These are phyloP conservation scores for Colletotrichum eleusines DNA, from an alignment of 2,329 filamentous ascomycete genomes.

Conservation along the genomic window DNA sequence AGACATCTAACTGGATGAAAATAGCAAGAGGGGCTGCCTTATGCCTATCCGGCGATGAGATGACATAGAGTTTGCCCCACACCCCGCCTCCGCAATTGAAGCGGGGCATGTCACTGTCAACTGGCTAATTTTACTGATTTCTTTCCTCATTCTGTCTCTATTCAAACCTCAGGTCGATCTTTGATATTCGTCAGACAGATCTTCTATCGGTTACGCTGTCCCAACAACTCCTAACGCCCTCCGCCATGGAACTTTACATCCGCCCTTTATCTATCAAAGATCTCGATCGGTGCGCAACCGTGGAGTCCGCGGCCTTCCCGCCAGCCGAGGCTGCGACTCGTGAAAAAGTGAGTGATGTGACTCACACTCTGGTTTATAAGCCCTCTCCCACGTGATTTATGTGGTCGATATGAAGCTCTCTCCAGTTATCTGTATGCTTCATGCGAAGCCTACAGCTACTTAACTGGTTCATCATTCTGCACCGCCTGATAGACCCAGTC, in stretches of 20 bases:
- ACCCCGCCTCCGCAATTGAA: background rate
- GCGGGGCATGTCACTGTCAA: background rate
- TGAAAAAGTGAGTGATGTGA: slow-evolving; percentile 44
- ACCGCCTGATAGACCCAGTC: background rate
- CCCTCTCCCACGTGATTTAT: background rate
- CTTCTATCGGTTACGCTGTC: background rate
- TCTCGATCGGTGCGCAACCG: slow-evolving; percentile 44
- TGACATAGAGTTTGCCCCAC: too few relatives aligned
- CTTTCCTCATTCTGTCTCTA: background rate
- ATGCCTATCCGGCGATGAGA: too few relatives aligned
- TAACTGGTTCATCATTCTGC: too few relatives aligned
- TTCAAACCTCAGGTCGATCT: too few relatives aligned
- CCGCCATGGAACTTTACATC: slow-evolving; percentile 45
- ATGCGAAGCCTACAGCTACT: background rate
- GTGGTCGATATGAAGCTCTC: background rate
- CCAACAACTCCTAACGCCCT: too few relatives aligned
- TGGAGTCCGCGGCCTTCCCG: slow-evolving; percentile 49
- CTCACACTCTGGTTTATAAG: background rate
- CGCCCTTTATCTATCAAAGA: slow-evolving; percentile 44
- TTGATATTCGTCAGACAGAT: background rate
- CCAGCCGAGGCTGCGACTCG: slow-evolving; percentile 47
- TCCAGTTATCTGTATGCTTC: background rate
- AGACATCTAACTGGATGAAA: too few relatives aligned
- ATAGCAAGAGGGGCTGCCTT: too few relatives aligned
- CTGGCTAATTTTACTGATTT: background rate